Evolutionary conservation across 2,329 filamentous ascomycete species (phyloP), one percentile per base, ranked within the genome.

Genomic region (Aspergillus glaucus): DNA sequence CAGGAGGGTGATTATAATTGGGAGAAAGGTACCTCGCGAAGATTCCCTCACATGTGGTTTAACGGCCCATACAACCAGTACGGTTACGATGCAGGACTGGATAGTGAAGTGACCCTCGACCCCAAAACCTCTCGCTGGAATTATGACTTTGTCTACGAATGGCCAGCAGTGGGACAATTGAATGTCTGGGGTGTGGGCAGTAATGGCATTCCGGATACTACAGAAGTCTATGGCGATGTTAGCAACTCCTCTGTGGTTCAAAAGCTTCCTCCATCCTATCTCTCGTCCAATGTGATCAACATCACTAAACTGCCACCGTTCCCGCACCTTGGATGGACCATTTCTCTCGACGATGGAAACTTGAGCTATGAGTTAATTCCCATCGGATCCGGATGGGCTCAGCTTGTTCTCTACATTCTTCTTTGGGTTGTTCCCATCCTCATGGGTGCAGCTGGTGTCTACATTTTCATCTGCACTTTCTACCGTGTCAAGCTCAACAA

Each of bases 161-260:
- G 80, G 77, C 82, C 82, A 5, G 76, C 78, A 3, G 67, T 76
- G 43, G 76, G 81, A 48, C 81, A 85, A 57, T 67, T 85, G 50
- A 86, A 85, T 55, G 74, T 83, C 4, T 86, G 83, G 82, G 83
- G 82, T 45, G 80, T 85, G 61, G 82, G 85, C 56, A 75, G 77
- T 0, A 76, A 84, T 62, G 80, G 81, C 15, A 67, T 78, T 55
- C 81, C 82, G 0, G 82, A 86, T 62, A 73, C 80, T 51, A 76
- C 76, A 6, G 75, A 72, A 48, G 75, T 82, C 2, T 79, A 76
- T 52, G 83, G 83, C 19, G 82, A 86, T 60, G 75, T 82, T 12
- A 79, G 85, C 57, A 70, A 71, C 21, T 81, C 85, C 59, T 73
- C 72, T 2, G 71, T 85, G 4, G 66, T 85, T 15, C 82, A 86